Base-by-base conservation (phyloP, 495 filamentous ascomycete genomes). In the Penicillium waksmanii region DNA sequence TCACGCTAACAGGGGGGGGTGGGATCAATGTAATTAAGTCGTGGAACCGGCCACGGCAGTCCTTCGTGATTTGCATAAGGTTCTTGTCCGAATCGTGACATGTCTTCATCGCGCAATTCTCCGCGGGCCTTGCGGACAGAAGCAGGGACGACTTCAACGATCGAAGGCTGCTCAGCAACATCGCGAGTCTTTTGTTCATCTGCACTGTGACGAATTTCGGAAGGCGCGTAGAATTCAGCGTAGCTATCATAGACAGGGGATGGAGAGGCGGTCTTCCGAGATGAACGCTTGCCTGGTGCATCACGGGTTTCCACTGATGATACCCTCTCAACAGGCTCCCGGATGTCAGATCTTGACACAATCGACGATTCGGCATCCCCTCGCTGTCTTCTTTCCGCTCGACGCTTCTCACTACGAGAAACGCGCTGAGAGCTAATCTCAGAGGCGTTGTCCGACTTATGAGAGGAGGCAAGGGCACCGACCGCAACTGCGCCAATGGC, bases 41-140 rank as follows among this genome's bases (percentile, higher is more conserved):
- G 59, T 17, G 82, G 80, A 38, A 84, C 75, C 23, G 70, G 67
- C 80, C 82, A 83, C n/a, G 81, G 80, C 7, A 80, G 65, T 21
- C 51, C 61, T n/a, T 69, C 60, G 8, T 53, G 57, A 19, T 66
- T 59, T 33, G 75, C 66, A 59, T 72, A 71, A 15, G 66, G 69
- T 40, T 77, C 69, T 50, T 57, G 63, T 15, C 62, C 58, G 47
- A 62, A 67, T 15, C 61, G 57, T 9, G 50, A 49, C 23, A 58
- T 25, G 21, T 68, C 54, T 9, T 58, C 51, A 8, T 62, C 61
- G 4, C 36, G 49, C 13, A 46, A 40, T 9, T 56, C 51, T 11
- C 64, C 58, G 13, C 53, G 57, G 3, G 56, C 43, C n/a, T 36
- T 48, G n/a, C 66, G 66, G 25, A 74, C 69, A 44, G 60, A 63